These are phyloP conservation scores for Caryopteris hybrid DNA, from an alignment of 305 asterid species.

Conservation along the genomic window DNA sequence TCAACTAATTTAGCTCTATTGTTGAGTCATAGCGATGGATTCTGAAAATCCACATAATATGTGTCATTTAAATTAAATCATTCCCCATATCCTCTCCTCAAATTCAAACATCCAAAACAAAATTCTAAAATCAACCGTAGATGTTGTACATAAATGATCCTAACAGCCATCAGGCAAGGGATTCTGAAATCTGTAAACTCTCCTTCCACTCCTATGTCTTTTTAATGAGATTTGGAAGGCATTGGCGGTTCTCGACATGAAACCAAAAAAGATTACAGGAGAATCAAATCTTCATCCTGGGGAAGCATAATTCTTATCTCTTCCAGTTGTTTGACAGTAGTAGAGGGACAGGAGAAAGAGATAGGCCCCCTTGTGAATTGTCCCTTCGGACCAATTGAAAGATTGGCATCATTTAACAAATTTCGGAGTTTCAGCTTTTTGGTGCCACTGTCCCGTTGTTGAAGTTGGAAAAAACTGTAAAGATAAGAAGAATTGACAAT, in stretches of 20 bases:
- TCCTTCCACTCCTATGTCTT: background rate
- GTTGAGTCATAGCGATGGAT: background rate
- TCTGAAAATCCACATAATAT: background rate
- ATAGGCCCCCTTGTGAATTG: background rate
- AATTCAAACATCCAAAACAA: background rate
- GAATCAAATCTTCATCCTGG: conserved; percentile 5
- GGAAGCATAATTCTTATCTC: conserved; percentile 1
- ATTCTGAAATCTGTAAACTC: background rate
- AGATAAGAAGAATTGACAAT: conserved; percentile 2
- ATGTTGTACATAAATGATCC: background rate
- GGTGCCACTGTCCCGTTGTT: background rate
- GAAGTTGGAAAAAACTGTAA: conserved; percentile 1
- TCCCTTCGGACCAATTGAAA: background rate
- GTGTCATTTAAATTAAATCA: background rate
- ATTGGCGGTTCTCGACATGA: background rate
- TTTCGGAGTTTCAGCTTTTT: conserved; percentile 2
- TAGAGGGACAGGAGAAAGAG: background rate
- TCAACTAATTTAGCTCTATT: conserved; percentile 2
- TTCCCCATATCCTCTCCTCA: background rate
- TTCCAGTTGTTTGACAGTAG: conserved; percentile 4
- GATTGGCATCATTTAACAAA: background rate
- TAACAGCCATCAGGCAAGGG: conserved; percentile 6
- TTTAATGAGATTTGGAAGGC: background rate
- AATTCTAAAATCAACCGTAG: background rate
- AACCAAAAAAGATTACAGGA: conserved; percentile 1